Conservation (phyloP, 2,329 filamentous ascomycete species). For the Pseudocercospora macadamiae region DNA sequence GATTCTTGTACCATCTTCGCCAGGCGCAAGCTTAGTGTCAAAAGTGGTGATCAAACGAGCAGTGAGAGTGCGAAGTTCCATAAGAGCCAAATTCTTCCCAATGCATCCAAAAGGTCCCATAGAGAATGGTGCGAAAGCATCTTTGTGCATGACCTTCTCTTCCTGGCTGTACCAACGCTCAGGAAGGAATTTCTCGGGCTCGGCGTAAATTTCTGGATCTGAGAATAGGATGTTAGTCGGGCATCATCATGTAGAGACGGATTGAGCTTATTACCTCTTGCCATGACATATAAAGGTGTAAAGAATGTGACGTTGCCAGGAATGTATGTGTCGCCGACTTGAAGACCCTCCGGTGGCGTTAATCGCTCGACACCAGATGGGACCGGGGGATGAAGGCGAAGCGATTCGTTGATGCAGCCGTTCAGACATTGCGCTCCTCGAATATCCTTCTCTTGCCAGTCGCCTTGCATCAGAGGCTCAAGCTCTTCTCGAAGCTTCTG, state of each 20-base stretch:
- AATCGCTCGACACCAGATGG: constrained; percentile 41
- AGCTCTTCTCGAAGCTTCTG: constrained; percentile 42
- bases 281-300: constrained; percentile 34
- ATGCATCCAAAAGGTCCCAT: constrained; percentile 43
- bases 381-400: constrained; percentile 48
- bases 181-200: constrained; percentile 39
- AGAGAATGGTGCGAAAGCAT: constrained; percentile 44
- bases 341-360: constrained; percentile 44
- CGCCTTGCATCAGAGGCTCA: constrained; percentile 28
- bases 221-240: not conserved
- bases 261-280: constrained; percentile 26
- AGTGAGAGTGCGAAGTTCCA: constrained; percentile 42
- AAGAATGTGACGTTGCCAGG: constrained; percentile 36
- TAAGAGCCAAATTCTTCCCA: constrained; percentile 42
- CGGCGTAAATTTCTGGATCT: constrained; percentile 36
- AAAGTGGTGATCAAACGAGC: constrained; percentile 40
- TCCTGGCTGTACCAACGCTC: constrained; percentile 43
- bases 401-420: constrained; percentile 44
- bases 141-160: constrained; percentile 41
- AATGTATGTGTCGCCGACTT: constrained; percentile 40
- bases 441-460: constrained; percentile 34
- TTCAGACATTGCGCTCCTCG: constrained; percentile 38
- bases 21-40: constrained; percentile 42
- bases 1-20: constrained; percentile 40
- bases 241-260: not conserved